Evolutionary conservation across 176 grass and related monocot genomes (phyloP), one percentile per base, ranked within the genome.

Genomic region (Puya raimondii): DNA sequence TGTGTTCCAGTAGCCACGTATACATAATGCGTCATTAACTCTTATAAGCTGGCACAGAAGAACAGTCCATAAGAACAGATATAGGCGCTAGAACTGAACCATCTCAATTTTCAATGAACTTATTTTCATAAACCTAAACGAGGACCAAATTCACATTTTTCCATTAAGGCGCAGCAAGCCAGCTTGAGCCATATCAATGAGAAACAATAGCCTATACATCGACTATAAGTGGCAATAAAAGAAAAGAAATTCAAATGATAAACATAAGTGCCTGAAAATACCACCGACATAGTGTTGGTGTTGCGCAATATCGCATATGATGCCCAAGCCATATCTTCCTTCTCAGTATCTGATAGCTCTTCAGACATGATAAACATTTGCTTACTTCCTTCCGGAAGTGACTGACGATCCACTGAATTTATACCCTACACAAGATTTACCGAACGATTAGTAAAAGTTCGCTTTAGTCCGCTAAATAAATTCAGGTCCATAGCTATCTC

Each of bases 221-320:
- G 0, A 42, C 33, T 7, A 7, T 42, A 42, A 7, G 33, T 42
- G 33, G 33, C 33, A 42, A 42, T 42, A 42, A 42, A 42, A 42
- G 33, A 42, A 42, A 42, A 42, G 33, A 7, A 42, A 42, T 42
- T 42, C 33, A 42, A 42, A 42, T 42, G 33, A 18, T 21, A 20
- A 21, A 48, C 11, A 69, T 9, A 47, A 65, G 58, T 47, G 49
- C 64, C 20, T 22, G 64, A 75, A 72, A 68, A 72, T 90, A 97
- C 94, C 80, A 97, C 84, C 11, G 89, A 90, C 2, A 88, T 86
- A 48, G 86, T 90, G 80, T 97, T 92, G 47, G 89, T 97, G 76
- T 82, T 92, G 49, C 85, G 81, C 47, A 97, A 74, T 64, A 97
- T 76, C 16, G 79, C 89, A 69, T 90, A 97, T 0, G 86, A 92